Evolutionary conservation across 2,329 filamentous ascomycete genomes (phyloP).

Genomic region (Sporothrix mexicana): DNA sequence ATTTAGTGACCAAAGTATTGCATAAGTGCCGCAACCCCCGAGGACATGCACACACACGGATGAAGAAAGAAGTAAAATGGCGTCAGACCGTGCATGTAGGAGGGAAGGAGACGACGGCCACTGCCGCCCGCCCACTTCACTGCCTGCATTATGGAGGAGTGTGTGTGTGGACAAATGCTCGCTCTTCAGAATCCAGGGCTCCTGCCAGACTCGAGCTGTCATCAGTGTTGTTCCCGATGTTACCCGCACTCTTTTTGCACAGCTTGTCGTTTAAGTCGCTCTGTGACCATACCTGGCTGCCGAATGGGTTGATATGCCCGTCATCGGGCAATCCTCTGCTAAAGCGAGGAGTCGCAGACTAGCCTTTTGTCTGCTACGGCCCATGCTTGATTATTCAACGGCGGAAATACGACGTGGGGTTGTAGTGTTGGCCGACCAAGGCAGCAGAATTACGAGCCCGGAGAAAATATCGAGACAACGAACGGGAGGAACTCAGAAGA

Average conservation of each 20-base stretch:
- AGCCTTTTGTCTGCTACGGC: background rate
- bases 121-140: conserved; percentile 16
- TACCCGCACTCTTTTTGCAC: background rate
- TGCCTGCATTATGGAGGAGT: background rate
- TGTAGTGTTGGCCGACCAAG: background rate
- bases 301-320: conserved; percentile 1
- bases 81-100: conserved; percentile 1
- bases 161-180: background rate
- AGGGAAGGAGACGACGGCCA: conserved; percentile 16
- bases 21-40: background rate
- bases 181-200: background rate
- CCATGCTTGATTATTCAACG: conserved; percentile 11
- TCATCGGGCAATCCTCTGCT: background rate
- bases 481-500: background rate
- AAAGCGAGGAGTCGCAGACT: background rate
- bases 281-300: background rate
- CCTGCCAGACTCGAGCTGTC: background rate
- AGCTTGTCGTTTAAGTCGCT: background rate
- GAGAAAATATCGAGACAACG: background rate
- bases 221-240: background rate
- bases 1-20: too few species aligned
- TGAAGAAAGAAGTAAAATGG: background rate
- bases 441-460: background rate
- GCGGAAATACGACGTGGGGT: conserved; percentile 9
- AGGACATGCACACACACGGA: background rate